phyloP scores from a whole-genome alignment of 2,329 filamentous ascomycete genomes.

The Exophiala sideris region DNA sequence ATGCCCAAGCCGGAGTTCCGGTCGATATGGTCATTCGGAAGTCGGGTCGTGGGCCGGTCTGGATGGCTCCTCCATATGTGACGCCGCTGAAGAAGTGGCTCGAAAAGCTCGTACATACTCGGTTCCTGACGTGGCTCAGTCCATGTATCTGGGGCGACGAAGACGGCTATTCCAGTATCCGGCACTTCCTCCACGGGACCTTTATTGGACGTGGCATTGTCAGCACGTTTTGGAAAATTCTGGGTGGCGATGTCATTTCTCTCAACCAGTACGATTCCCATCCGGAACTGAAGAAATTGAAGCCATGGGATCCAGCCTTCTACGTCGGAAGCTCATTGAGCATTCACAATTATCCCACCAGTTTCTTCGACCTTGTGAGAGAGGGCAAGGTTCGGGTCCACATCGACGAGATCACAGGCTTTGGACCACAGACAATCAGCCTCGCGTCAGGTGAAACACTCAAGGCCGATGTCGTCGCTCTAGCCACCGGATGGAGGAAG shows the following conservation, averaged over 20 bases:
- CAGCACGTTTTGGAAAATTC: slow-evolving; percentile 51
- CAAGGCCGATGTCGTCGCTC: slow-evolving; percentile 51
- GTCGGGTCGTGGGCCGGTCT: slow-evolving; percentile 58
- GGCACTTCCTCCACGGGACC: slow-evolving; percentile 51
- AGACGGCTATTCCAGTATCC: slow-evolving; percentile 38
- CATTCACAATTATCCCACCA: slow-evolving; percentile 59
- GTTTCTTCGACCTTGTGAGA: slow-evolving; percentile 56
- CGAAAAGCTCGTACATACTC: slow-evolving; percentile 64
- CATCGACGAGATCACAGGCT: slow-evolving; percentile 28
- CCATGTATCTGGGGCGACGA: slow-evolving; percentile 69
- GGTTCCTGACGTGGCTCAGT: slow-evolving; percentile 69
- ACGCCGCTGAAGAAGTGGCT: slow-evolving; percentile 66
- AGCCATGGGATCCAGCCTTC: slow-evolving; percentile 43
- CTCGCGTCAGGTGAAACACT: slow-evolving; percentile 48
- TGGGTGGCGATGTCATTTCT: slow-evolving; percentile 49
- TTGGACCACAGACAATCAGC: slow-evolving; percentile 37
- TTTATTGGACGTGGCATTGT: slow-evolving; percentile 50
- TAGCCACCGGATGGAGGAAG: slow-evolving; percentile 56
- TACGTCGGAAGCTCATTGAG: slow-evolving; percentile 57
- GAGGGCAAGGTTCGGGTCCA: slow-evolving; percentile 54
- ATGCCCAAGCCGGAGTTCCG: slow-evolving; percentile 51
- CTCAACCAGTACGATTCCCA: slow-evolving; percentile 46
- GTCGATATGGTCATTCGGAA: slow-evolving; percentile 59
- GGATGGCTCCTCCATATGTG: slow-evolving; percentile 59
- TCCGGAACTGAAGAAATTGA: slow-evolving; percentile 44